Percentiles rank a stretch among this genome's conserved stretches.
phyloP scores from a whole-genome alignment of 2,329 filamentous ascomycete genomes.

The Alternaria solani region DNA sequence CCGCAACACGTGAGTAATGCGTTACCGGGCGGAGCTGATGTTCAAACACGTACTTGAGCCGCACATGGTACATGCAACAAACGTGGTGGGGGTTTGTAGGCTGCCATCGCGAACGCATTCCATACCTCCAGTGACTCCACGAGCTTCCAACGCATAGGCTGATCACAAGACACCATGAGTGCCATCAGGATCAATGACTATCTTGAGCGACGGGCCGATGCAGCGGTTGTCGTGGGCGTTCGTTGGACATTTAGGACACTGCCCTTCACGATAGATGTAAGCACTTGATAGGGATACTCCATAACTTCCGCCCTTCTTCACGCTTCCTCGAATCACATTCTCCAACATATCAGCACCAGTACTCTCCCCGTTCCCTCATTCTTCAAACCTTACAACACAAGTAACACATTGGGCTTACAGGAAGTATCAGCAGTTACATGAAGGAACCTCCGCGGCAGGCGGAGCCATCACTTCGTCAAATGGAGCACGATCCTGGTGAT shows the following conservation, averaged over 20 bases:
- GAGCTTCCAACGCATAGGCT: constrained; percentile 35
- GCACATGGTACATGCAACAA: constrained; percentile 8
- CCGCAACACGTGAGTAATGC: neutral
- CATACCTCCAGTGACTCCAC: constrained; percentile 11
- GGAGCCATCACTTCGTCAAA: constrained; percentile 7
- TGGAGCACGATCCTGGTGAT: neutral
- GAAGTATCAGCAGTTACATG: constrained; percentile 21
- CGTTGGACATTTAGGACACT: constrained; percentile 11
- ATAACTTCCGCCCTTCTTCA: constrained; percentile 16
- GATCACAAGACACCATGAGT: constrained; percentile 40
- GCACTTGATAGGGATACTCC: constrained; percentile 1
- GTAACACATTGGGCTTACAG: neutral
- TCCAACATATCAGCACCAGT: neutral
- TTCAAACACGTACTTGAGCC: constrained; percentile 5
- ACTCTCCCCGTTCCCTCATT: neutral
- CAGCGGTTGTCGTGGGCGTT: constrained; percentile 12
- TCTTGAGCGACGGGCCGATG: constrained; percentile 5
- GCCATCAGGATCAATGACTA: constrained; percentile 5
- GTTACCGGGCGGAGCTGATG: neutral
- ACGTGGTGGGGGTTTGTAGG: neutral
- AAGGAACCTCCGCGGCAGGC: constrained; percentile 9
- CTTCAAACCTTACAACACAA: constrained; percentile 8
- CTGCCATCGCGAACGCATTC: constrained; percentile 9
- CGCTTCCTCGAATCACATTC: neutral
- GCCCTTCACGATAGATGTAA: constrained; percentile 14